These are phyloP conservation scores for Pilobolus umbonatus DNA, from an alignment of 192 early-diverging fungal genomes.

Conservation along the genomic window DNA sequence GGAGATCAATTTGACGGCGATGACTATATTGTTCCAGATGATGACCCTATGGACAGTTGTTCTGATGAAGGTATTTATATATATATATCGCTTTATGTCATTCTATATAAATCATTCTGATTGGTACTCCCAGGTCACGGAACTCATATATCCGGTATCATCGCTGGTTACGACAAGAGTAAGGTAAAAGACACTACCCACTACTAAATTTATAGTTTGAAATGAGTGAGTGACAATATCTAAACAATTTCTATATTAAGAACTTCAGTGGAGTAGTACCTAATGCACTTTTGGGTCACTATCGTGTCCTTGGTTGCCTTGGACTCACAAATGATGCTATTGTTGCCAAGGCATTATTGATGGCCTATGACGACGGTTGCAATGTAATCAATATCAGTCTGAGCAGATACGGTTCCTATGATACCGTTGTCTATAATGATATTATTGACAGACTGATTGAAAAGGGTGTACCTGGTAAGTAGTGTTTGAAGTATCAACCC, in stretches of 20 bases:
- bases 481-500: not conserved
- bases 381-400: slow-evolving; percentile 83
- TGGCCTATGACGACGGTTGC: slow-evolving; percentile 55
- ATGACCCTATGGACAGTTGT: slow-evolving; percentile 21
- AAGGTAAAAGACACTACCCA: not conserved
- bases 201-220: slow-evolving; percentile 11
- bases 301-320: slow-evolving; percentile 80
- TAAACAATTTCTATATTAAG: slow-evolving; percentile 3
- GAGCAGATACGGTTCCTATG: slow-evolving; percentile 61
- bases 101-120: not conserved
- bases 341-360: slow-evolving; percentile 70
- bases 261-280: slow-evolving; percentile 62
- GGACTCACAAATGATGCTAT: slow-evolving; percentile 61
- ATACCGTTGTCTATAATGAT: slow-evolving; percentile 42
- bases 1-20: slow-evolving; percentile 13
- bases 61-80: slow-evolving; percentile 18
- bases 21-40: slow-evolving; percentile 5
- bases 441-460: slow-evolving; percentile 48
- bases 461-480: slow-evolving; percentile 27
- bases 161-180: slow-evolving; percentile 17
- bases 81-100: not conserved
- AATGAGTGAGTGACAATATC: not conserved
- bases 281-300: slow-evolving; percentile 66
- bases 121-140: slow-evolving; percentile 34
- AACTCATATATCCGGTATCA: slow-evolving; percentile 46